Evolutionary conservation across 164 flowering plant species (phyloP), one percentile per base, ranked within the genome.

Genomic region (Hamamelis virginiana): DNA sequence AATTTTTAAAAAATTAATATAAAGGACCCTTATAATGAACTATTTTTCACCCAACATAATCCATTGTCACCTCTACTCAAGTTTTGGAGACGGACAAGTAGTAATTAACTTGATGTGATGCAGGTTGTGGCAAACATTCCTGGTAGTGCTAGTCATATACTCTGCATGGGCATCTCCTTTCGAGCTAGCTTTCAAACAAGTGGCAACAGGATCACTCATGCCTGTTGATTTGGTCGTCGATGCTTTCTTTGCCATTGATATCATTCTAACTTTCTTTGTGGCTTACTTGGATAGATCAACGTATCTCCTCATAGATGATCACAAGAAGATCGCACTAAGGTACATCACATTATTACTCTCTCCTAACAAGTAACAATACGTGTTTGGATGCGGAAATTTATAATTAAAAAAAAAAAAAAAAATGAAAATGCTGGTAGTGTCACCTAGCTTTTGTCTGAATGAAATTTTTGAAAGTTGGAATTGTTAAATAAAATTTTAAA

Each of bases 111-210:
- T 22, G 21, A 27, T n/a, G 9, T 46, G 33, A 46, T 72, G 77
- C 83, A 92, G 97, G 72, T 75, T 75, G 77, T 92, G 97, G 97
- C 90, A 89, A 72, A 81, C 85, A 8, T 90, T 87, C 72, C 84
- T 92, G 8, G 96, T 92, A 74, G 75, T 85, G 6, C 72, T 92
- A 57, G 96, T 92, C 65, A 68, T 86, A 14, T 90, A 92, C 80
- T 87, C 96, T 0, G 97, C 97, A 59, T 92, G 97, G 97, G 79
- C 92, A 41, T 86, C 97, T 27, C 90, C 91, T 0, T 92, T 92
- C 55, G 94, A 90, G 81, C 79, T 92, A 58, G 97, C 97, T 0
- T 92, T 92, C 80, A 76, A 59, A 48, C 77, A 70, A 44, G 89
- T 75, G 14, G 81, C 86, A 14, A 77, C 79, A 0, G 83, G 89